phyloP scores from a whole-genome alignment of 192 early-diverging fungal species.

The Entomortierella beljakovae region DNA sequence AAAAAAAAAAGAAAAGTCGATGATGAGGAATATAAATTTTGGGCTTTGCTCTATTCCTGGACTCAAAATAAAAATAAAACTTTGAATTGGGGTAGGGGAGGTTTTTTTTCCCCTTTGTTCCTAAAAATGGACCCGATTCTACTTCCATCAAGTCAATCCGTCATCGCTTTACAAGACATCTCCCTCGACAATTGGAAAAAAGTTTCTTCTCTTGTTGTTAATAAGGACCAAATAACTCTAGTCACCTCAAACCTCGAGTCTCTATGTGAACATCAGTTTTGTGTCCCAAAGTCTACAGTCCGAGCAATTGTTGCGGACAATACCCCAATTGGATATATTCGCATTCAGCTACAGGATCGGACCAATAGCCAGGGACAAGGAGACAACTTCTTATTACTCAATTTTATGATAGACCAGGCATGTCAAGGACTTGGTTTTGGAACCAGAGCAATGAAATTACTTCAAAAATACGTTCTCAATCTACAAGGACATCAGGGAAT shows the following conservation, averaged over 20 bases:
- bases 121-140: conserved; percentile 19
- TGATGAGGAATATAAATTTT: too few relatives aligned
- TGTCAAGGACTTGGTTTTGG: conserved; percentile 47
- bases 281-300: conserved; percentile 13
- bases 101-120: not conserved
- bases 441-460: conserved; percentile 14
- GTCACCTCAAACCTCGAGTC: conserved; percentile 30
- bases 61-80: not conserved
- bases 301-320: conserved; percentile 35
- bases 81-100: not conserved
- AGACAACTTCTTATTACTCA: not conserved
- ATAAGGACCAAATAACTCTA: conserved; percentile 27
- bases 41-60: too few relatives aligned
- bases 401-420: conserved; percentile 36
- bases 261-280: conserved; percentile 49
- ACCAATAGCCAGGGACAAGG: not conserved
- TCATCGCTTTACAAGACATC: conserved; percentile 36
- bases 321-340: conserved; percentile 31
- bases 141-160: conserved; percentile 25
- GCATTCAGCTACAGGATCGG: conserved; percentile 5
- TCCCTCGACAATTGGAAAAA: conserved; percentile 20
- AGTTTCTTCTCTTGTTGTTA: conserved; percentile 27
- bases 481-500: not conserved
- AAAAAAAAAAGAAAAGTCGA: too few relatives aligned
- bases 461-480: conserved; percentile 6